These are phyloP conservation scores for Waitea zeae DNA, from an alignment of 1,284 basidiomycete species.

Conservation along the genomic window DNA sequence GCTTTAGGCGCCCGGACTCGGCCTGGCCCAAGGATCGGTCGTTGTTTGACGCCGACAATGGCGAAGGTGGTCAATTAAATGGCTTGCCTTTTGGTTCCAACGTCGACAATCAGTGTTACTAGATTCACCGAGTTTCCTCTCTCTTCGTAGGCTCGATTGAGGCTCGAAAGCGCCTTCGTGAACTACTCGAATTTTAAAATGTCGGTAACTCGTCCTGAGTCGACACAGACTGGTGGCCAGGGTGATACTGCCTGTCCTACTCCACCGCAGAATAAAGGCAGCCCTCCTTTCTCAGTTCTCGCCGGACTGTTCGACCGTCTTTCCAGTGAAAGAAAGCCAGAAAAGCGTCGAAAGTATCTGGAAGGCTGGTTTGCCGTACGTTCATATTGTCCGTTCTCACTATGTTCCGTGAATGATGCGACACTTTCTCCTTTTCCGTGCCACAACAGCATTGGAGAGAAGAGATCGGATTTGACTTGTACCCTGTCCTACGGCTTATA, in stretches of 20 bases:
- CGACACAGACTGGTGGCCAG: no score
- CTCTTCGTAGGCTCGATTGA: no score
- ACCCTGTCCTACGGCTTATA: slow-evolving; percentile 49
- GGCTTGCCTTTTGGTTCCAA: no score
- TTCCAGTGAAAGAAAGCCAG: slow-evolving; percentile 49
- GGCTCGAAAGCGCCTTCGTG: no score
- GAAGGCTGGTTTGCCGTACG: slow-evolving; percentile 61
- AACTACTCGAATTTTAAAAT: no score
- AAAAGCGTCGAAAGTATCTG: slow-evolving; percentile 44
- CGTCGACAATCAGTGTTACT: no score
- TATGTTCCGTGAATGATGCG: slow-evolving; percentile 1
- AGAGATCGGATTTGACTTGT: slow-evolving; percentile 56
- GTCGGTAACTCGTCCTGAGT: no score
- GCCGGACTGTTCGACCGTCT: slow-evolving; percentile 53
- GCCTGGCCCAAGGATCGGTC: no score
- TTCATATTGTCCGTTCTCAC: slow-evolving; percentile 2
- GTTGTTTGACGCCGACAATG: no score
- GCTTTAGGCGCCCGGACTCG: no score
- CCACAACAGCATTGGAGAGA: slow-evolving; percentile 52
- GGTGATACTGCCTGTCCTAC: slow-evolving; percentile 21
- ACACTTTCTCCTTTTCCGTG: neutral
- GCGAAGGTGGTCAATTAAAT: no score
- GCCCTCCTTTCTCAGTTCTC: slow-evolving; percentile 50
- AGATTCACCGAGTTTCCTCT: no score
- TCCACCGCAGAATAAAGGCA: slow-evolving; percentile 44